Conservation (phyloP, 352 stramenopile species). For the Blastocystis hominis region DNA sequence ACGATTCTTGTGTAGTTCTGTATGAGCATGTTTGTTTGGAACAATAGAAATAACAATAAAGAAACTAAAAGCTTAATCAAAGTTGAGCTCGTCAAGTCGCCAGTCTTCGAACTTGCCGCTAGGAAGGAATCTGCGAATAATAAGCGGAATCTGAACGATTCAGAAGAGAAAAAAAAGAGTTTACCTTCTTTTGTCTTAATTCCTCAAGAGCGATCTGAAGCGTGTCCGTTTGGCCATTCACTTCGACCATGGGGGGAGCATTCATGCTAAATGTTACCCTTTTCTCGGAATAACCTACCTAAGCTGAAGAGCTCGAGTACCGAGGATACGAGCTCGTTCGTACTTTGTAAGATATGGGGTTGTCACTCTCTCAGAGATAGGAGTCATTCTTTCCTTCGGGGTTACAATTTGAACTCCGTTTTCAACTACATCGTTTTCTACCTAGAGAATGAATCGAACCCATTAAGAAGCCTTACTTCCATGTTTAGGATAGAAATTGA, state of each 20-base stretch:
- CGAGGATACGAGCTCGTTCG: slow-evolving; percentile 89
- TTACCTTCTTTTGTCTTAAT: slow-evolving; percentile 84
- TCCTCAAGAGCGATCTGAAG: slow-evolving; percentile 99
- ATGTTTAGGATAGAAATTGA: neutral
- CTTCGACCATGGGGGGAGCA: slow-evolving; percentile 81
- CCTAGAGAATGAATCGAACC: neutral
- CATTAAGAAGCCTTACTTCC: neutral
- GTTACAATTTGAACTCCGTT: slow-evolving; percentile 49
- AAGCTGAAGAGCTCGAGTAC: slow-evolving; percentile 94
- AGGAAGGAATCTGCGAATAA: slow-evolving; percentile 94
- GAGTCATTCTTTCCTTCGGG: neutral
- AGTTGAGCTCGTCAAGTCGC: slow-evolving; percentile 95
- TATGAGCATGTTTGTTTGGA: neutral
- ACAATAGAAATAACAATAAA: neutral
- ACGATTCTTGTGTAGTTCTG: no score
- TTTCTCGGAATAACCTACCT: slow-evolving; percentile 64
- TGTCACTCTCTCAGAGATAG: slow-evolving; percentile 71
- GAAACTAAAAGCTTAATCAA: slow-evolving; percentile 74
- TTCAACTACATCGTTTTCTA: slow-evolving; percentile 40
- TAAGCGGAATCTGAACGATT: slow-evolving; percentile 82
- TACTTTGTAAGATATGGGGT: slow-evolving; percentile 99
- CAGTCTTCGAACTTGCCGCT: slow-evolving; percentile 98
- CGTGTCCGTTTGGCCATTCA: slow-evolving; percentile 94
- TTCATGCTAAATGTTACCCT: slow-evolving; percentile 74
- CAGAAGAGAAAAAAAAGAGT: neutral